Conservation (phyloP, 129 eudicot genomes). For the Tagetes erecta region DNA sequence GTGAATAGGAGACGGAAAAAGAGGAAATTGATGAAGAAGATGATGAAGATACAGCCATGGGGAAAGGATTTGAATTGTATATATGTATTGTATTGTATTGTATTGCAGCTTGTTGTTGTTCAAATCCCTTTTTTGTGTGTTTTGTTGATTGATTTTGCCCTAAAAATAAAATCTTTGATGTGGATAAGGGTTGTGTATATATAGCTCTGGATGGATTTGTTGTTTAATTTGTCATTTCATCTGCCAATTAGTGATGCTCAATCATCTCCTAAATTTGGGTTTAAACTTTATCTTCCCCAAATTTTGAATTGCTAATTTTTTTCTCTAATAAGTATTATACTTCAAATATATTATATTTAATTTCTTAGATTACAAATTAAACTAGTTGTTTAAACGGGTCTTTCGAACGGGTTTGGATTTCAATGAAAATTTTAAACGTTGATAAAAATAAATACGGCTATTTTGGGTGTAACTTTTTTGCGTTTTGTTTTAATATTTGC, state of each 20-base stretch:
- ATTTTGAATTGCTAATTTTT: too few relatives aligned
- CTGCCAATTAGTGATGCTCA: neutral
- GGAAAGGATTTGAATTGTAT: neutral
- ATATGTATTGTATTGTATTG: neutral
- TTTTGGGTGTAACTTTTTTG: too few relatives aligned
- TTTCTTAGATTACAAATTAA: neutral
- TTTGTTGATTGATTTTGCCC: slow-evolving; percentile 15
- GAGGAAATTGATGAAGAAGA: slow-evolving; percentile 32
- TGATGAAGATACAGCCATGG: slow-evolving; percentile 36
- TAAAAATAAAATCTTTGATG: slow-evolving; percentile 26
- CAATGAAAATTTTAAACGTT: too few relatives aligned
- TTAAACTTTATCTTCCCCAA: neutral
- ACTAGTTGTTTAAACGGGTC: too few relatives aligned
- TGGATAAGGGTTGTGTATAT: slow-evolving; percentile 27
- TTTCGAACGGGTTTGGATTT: too few relatives aligned
- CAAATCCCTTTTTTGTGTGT: neutral
- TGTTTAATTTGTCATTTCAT: slow-evolving; percentile 16
- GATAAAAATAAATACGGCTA: too few relatives aligned
- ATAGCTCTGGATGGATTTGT: neutral
- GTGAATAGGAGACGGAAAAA: slow-evolving; percentile 37
- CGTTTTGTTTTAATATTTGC: too few relatives aligned
- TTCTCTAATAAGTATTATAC: neutral
- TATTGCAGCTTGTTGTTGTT: neutral
- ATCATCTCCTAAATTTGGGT: neutral
- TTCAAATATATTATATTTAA: too few relatives aligned